A percentile compares a stretch with the other conserved stretches of the same genome.
These are phyloP conservation scores for Leccinum fibrillosum DNA, from an alignment of 768 basidiomycete genomes.

Conservation along the genomic window DNA sequence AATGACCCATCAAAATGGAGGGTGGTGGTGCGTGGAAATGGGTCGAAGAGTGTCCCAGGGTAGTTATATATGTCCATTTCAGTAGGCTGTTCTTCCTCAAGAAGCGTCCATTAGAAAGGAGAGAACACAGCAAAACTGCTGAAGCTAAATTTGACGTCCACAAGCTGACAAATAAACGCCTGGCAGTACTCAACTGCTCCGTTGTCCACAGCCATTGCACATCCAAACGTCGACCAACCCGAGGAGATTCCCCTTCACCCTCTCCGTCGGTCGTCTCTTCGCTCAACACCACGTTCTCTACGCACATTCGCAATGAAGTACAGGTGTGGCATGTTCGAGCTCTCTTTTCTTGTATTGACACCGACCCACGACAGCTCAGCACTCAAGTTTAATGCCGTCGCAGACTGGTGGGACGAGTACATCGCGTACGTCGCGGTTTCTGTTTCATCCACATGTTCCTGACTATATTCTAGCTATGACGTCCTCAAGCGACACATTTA, in stretches of 20 bases:
- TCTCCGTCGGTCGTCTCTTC: constrained; percentile 1
- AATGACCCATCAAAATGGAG: constrained; percentile 4
- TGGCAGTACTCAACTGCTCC: too few relatives aligned
- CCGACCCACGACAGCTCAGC: constrained; percentile 51
- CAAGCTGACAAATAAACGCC: background rate
- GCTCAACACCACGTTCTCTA: background rate
- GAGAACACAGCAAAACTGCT: too few relatives aligned
- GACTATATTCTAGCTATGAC: constrained; percentile 59
- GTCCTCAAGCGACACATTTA: constrained; percentile 82
- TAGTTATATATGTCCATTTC: too few relatives aligned
- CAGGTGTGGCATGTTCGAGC: constrained; percentile 20
- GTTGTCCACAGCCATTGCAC: constrained; percentile 6
- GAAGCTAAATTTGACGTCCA: too few relatives aligned
- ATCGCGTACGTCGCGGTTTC: constrained; percentile 59
- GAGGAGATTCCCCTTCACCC: constrained; percentile 28
- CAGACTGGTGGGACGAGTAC: constrained; percentile 93
- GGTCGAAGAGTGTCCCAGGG: background rate
- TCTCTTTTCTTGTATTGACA: background rate
- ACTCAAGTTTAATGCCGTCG: constrained; percentile 86
- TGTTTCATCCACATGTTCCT: background rate
- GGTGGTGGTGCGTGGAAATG: background rate
- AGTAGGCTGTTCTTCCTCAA: background rate
- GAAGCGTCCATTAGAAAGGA: background rate
- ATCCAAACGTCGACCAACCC: constrained; percentile 2
- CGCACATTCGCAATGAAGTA: constrained; percentile 31